Evolutionary conservation across 768 basidiomycete species (phyloP), one percentile per base, ranked within the genome.

Genomic region (Candolleomyces efflorescens): DNA sequence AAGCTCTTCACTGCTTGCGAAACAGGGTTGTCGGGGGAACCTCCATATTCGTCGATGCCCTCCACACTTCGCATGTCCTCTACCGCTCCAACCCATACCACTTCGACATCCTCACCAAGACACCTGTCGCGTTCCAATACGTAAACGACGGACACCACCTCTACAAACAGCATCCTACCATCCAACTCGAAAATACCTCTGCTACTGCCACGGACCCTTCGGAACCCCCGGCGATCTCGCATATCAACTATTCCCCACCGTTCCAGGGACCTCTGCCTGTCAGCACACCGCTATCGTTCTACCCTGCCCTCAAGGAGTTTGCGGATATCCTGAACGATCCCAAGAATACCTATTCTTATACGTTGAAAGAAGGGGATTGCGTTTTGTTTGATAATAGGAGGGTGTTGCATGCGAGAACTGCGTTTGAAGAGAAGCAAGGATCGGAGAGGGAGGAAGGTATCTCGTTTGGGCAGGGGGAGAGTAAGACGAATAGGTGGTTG

Each of bases 361-460:
- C 82, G 48, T 73, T 98, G 45, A 69, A 73, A 27, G 92, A 94
- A 71, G 92, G 93, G 27, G 92, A 96, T 60, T 86, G 87, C 5
- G 93, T 90, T 18, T 52, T 96, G 10, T 99, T 99, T 63, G 95
- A 98, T 67, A 99, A 98, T 65, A 78, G 94, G 23, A 77, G 96
- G 15, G 84, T 96, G 3, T 69, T 98, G 59, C 96, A 99, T 69
- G 93, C 90, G 0, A 76, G 96, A 22, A 89, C 86, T 0, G 87
- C 85, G 12, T 98, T 98, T 66, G 75, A 80, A 37, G 73, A 75
- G 24, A 65, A 63, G 53, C 70, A 67, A 15, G 74, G 65, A 5
- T 59, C 58, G 26, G 70, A 66, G 11, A 69, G 61, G 36, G 69
- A 36, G 3, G 56, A 49, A 18, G 56, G 54, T 12, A 24, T 50